phyloP scores from a whole-genome alignment of 2,329 filamentous ascomycete genomes.

The Pyricularia pennisetigena region DNA sequence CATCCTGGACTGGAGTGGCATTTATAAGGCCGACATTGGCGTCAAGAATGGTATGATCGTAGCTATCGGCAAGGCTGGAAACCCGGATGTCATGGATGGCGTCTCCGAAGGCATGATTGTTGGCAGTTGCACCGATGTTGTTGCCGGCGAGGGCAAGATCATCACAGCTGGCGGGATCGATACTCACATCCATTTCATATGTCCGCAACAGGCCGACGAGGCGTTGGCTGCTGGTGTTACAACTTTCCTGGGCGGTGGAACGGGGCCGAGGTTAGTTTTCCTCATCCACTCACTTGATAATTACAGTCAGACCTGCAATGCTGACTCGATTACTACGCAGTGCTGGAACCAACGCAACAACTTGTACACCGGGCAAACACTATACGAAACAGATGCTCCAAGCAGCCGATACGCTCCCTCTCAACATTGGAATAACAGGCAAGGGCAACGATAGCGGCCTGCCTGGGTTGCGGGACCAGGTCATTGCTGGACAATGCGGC shows the following conservation, averaged over 20 bases:
- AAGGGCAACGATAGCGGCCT: constrained; percentile 83
- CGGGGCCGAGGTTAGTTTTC: constrained; percentile 63
- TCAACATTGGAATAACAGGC: constrained; percentile 86
- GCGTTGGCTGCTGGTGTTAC: constrained; percentile 79
- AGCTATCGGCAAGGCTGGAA: constrained; percentile 88
- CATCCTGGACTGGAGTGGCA: constrained; percentile 83
- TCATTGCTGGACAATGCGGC: constrained; percentile 75
- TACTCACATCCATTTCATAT: constrained; percentile 89
- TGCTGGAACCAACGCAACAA: constrained; percentile 84
- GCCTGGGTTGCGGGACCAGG: constrained; percentile 65
- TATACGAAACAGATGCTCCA: constrained; percentile 87
- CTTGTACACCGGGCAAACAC: constrained; percentile 78
- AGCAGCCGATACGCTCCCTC: constrained; percentile 67
- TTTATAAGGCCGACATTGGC: constrained; percentile 95
- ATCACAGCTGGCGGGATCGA: constrained; percentile 86
- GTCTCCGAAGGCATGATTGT: constrained; percentile 71
- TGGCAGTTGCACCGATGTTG: constrained; percentile 81
- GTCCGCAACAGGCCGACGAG: constrained; percentile 82
- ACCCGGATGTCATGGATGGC: constrained; percentile 93
- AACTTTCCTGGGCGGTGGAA: constrained; percentile 83
- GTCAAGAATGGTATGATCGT: constrained; percentile 81
- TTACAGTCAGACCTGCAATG: background rate
- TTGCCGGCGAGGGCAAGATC: constrained; percentile 84
- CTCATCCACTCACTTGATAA: background rate
- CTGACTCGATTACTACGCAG: constrained; percentile 26